Percentiles rank a stretch among this genome's conserved stretches.
Evolutionary conservation across 108 stramenopile genomes (phyloP).

Genomic region (Aureococcus anophagefferens): DNA sequence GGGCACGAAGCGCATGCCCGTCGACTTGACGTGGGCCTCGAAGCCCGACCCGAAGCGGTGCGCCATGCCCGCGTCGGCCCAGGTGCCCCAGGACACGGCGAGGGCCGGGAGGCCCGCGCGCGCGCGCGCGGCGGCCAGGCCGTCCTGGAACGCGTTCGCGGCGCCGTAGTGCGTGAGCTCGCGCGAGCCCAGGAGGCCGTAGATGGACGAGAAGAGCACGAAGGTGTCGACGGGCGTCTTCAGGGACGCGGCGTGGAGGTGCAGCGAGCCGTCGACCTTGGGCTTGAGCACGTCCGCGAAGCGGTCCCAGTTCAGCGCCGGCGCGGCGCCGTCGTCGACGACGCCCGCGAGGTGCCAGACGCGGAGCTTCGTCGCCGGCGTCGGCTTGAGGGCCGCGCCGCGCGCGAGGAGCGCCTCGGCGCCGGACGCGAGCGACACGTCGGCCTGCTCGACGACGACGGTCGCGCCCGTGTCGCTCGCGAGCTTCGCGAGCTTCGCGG

Average conservation of each 20-base stretch:
- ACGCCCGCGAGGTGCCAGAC: constrained; percentile 1
- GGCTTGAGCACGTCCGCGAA: neutral
- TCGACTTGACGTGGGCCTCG: neutral
- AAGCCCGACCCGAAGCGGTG: neutral
- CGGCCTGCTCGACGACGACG: no score
- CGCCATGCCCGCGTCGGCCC: neutral
- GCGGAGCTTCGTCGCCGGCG: neutral
- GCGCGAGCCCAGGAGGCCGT: neutral
- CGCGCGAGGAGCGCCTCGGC: no score
- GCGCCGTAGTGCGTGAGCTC: constrained; percentile 4
- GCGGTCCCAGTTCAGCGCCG: neutral
- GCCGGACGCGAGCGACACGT: no score
- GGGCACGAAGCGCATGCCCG: neutral
- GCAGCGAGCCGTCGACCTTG: neutral
- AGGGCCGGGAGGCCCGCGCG: neutral
- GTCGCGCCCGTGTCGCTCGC: no score
- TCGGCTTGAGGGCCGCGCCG: no score
- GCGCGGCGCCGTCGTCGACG: neutral
- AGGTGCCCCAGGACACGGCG: neutral
- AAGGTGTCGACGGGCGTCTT: neutral
- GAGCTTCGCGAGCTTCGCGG: no score
- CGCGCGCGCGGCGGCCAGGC: constrained; percentile 1
- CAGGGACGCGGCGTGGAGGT: neutral
- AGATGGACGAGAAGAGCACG: neutral
- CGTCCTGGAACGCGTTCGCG: constrained; percentile 10